Conservation (phyloP, 176 grass and related monocot genomes). For the Eleusine coracana region DNA sequence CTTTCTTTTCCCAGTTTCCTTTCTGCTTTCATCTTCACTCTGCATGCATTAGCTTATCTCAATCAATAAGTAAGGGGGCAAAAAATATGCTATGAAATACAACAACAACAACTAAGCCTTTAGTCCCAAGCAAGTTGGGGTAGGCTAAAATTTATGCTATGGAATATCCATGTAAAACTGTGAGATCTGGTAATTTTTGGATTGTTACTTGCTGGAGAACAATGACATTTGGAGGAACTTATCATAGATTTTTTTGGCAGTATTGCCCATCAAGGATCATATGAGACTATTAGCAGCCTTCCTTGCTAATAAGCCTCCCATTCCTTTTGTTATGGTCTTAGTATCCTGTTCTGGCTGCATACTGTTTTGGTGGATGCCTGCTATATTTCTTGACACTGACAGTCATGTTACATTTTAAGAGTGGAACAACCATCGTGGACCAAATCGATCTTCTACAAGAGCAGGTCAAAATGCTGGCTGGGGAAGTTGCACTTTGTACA, state of each 20-base stretch:
- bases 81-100: not conserved
- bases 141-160: not conserved
- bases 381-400: constrained; percentile 23
- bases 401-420: constrained; percentile 51
- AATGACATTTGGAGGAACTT: not conserved
- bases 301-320: constrained; percentile 3
- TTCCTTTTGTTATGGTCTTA: constrained; percentile 22
- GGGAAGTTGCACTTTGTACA: constrained; percentile 91
- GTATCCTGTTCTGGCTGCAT: not conserved
- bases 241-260: not conserved
- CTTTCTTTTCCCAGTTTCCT: constrained; percentile 9
- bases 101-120: too few relatives aligned
- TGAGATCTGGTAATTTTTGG: constrained; percentile 2
- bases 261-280: constrained; percentile 10
- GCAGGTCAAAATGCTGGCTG: constrained; percentile 93
- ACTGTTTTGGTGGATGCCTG: constrained; percentile 26
- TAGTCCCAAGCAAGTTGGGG: too few relatives aligned
- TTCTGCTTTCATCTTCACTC: constrained; percentile 8
- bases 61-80: not conserved
- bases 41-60: constrained; percentile 11
- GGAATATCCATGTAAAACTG: constrained; percentile 15
- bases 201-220: constrained; percentile 9
- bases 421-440: constrained; percentile 92
- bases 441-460: constrained; percentile 99
- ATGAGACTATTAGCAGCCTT: constrained; percentile 5